Conservation (phyloP, 108 stramenopile genomes). For the Conticribra guillardii region DNA sequence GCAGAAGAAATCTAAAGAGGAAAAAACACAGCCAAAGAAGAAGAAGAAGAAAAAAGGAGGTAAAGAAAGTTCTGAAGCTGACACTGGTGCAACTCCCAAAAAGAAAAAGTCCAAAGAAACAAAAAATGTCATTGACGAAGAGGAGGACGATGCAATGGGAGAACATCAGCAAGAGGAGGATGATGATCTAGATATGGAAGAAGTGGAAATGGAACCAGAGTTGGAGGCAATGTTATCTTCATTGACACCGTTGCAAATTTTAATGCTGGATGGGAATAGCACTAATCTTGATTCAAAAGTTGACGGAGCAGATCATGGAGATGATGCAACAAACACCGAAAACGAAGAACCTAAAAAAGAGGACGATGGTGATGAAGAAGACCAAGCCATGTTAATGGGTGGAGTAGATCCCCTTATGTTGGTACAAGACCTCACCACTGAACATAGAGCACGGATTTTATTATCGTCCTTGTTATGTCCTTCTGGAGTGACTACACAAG, state of each 20-base stretch:
- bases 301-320: constrained; percentile 12
- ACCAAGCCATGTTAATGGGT: constrained; percentile 1
- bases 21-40: constrained; percentile 17
- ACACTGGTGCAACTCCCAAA: constrained; percentile 4
- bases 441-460: constrained; percentile 62
- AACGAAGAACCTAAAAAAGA: background rate
- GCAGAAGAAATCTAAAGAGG: background rate
- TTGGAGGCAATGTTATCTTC: constrained; percentile 18
- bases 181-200: constrained; percentile 16
- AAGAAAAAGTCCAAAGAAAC: constrained; percentile 3
- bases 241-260: constrained; percentile 27
- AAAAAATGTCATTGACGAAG: background rate
- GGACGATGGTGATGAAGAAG: no score
- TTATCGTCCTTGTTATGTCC: constrained; percentile 73
- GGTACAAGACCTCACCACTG: constrained; percentile 49
- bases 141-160: constrained; percentile 10
- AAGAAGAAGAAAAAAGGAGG: constrained; percentile 19
- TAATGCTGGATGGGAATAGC: constrained; percentile 7
- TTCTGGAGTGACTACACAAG: constrained; percentile 46
- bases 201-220: constrained; percentile 14
- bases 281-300: background rate
- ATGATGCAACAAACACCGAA: constrained; percentile 12
- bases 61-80: background rate
- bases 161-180: constrained; percentile 1
- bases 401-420: constrained; percentile 25